phyloP scores from a whole-genome alignment of 768 basidiomycete species.

The Phaffia tasmanica region DNA sequence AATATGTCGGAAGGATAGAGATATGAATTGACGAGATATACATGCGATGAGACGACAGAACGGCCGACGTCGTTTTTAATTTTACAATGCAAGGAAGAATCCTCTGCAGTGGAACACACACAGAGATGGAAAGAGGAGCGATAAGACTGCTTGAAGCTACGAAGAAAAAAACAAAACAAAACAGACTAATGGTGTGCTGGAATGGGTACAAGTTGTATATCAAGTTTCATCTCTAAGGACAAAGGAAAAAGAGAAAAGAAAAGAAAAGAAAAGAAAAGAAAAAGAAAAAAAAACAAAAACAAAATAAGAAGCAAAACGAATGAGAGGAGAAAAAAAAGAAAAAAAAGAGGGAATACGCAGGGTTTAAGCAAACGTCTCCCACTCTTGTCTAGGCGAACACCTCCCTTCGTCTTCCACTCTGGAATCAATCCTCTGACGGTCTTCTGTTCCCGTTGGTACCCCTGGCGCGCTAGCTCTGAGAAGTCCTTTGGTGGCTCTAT shows the following conservation, averaged over 20 bases:
- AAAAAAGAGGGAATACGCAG: background rate
- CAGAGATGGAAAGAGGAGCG: background rate
- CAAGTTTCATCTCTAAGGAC: background rate
- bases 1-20: no score
- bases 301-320: background rate
- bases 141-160: no score
- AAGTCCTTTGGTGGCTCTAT: no score
- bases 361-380: slow-evolving; percentile 7
- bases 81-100: background rate
- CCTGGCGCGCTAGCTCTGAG: no score
- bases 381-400: background rate
- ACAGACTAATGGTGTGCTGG: background rate
- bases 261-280: background rate
- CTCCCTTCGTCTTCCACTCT: background rate
- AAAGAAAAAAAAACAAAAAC: background rate
- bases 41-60: no score
- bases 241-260: background rate
- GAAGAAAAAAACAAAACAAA: background rate
- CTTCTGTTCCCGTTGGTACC: no score
- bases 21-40: no score
- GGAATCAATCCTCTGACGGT: no score
- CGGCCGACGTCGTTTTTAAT: background rate
- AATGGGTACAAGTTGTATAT: background rate
- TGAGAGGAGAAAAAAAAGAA: background rate
- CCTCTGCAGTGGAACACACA: background rate